Evolutionary conservation across 306 rosid species (phyloP).

Genomic region (Gleditsia sinensis): DNA sequence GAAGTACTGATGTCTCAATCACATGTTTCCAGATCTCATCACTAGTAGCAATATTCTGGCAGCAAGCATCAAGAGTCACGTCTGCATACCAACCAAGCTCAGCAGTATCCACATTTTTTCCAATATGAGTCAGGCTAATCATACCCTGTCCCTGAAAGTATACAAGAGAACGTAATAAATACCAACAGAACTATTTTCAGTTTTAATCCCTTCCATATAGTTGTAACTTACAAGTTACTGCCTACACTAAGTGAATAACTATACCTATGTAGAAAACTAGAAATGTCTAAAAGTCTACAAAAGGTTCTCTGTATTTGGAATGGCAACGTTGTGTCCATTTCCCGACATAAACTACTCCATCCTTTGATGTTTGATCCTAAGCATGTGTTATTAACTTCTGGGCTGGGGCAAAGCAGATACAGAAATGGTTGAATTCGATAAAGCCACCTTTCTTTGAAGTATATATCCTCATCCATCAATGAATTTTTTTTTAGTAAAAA

Average conservation of each 20-base stretch:
- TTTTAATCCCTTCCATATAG: slow-evolving; percentile 8
- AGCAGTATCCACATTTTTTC: slow-evolving; percentile 61
- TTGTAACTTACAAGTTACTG: neutral
- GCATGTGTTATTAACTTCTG: neutral
- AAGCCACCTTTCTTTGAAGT: neutral
- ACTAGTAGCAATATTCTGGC: slow-evolving; percentile 80
- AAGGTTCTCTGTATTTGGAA: neutral
- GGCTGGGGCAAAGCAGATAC: neutral
- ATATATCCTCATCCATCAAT: neutral
- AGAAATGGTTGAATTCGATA: neutral
- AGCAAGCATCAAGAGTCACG: slow-evolving; percentile 94
- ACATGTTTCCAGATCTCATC: slow-evolving; percentile 86
- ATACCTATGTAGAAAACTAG: neutral
- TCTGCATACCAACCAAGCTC: slow-evolving; percentile 71
- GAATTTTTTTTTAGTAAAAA: neutral
- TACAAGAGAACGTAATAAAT: slow-evolving; percentile 2
- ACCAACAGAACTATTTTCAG: neutral
- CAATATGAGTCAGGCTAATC: slow-evolving; percentile 66
- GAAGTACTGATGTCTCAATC: slow-evolving; percentile 74
- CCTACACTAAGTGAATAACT: neutral
- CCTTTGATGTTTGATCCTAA: neutral
- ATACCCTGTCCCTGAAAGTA: slow-evolving; percentile 83
- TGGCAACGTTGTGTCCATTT: neutral
- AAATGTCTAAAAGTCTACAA: neutral
- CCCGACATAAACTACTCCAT: neutral